Percentiles rank a stretch among this genome's conserved stretches.
These are phyloP conservation scores for Coemansia sp. DNA, from an alignment of 192 early-diverging fungal species.

Conservation along the genomic window DNA sequence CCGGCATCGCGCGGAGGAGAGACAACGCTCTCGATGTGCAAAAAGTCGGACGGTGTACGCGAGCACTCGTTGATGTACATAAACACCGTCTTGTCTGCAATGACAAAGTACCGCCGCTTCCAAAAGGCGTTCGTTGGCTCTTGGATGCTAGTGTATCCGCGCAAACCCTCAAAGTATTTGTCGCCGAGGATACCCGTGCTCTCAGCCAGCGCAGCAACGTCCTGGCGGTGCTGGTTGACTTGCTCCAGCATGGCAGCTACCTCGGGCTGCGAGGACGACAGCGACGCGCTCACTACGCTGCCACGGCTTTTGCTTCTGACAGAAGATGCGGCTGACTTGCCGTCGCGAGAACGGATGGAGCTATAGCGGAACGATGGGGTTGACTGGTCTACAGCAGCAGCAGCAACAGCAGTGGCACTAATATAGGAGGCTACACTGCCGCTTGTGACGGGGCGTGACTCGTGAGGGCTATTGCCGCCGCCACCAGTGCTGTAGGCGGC, in stretches of 20 bases:
- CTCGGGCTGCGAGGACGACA: conserved; percentile 26
- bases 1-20: conserved; percentile 34
- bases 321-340: conserved; percentile 4
- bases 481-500: not conserved
- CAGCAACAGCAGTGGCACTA: not conserved
- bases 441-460: not conserved
- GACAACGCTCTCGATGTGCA: conserved; percentile 17
- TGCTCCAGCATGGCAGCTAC: conserved; percentile 28
- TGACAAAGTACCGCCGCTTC: conserved; percentile 51
- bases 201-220: conserved; percentile 25
- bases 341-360: conserved; percentile 15
- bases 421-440: not conserved
- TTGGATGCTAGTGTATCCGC: conserved; percentile 48
- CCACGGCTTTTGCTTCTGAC: conserved; percentile 15
- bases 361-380: conserved; percentile 2
- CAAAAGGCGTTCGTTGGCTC: conserved; percentile 43
- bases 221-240: conserved; percentile 32
- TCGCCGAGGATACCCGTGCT: conserved; percentile 37
- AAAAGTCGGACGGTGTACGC: conserved; percentile 31
- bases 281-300: conserved; percentile 16
- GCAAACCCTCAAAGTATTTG: conserved; percentile 37
- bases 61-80: conserved; percentile 52
- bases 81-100: conserved; percentile 41
- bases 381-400: conserved; percentile 6
- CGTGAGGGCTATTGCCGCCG: not conserved